Conservation (phyloP, 495 filamentous ascomycete genomes). For the Rhypophila decipiens region DNA sequence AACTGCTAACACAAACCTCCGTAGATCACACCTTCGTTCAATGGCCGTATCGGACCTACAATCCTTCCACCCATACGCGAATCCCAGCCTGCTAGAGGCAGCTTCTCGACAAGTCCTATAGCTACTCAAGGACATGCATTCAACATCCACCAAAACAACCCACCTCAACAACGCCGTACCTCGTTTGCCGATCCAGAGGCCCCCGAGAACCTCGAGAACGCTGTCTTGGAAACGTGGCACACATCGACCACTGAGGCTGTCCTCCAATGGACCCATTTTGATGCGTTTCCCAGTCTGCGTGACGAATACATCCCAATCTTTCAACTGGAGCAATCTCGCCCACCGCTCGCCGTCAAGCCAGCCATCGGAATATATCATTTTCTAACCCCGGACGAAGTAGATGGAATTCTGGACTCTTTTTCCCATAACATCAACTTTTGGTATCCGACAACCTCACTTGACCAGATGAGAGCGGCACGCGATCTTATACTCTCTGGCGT, state of each 20-base stretch:
- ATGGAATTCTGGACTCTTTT: conserved; percentile 30
- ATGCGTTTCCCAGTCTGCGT: conserved; percentile 24
- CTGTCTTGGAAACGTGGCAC: conserved; percentile 25
- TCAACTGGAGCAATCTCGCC: conserved; percentile 22
- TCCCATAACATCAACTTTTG: conserved; percentile 28
- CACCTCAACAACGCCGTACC: background rate
- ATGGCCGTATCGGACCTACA: too few relatives aligned
- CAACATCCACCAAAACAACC: conserved; percentile 5
- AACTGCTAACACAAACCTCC: too few relatives aligned
- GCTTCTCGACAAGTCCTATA: conserved; percentile 14
- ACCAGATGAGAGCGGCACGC: conserved; percentile 14
- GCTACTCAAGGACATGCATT: too few relatives aligned
- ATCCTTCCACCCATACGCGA: conserved; percentile 5
- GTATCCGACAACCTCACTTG: conserved; percentile 26
- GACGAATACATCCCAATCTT: conserved; percentile 26
- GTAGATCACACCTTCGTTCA: too few relatives aligned
- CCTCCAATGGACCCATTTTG: conserved; percentile 23
- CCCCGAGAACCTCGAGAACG: conserved; percentile 20
- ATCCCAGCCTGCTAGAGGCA: conserved; percentile 4
- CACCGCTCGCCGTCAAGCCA: conserved; percentile 11
- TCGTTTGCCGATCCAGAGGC: conserved; percentile 5
- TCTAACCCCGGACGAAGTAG: conserved; percentile 29
- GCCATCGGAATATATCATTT: conserved; percentile 20
- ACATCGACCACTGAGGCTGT: conserved; percentile 28
- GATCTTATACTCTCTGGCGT: conserved; percentile 10